These are phyloP conservation scores for Tetracentron sinense DNA, from an alignment of 164 flowering plant species.

Conservation along the genomic window DNA sequence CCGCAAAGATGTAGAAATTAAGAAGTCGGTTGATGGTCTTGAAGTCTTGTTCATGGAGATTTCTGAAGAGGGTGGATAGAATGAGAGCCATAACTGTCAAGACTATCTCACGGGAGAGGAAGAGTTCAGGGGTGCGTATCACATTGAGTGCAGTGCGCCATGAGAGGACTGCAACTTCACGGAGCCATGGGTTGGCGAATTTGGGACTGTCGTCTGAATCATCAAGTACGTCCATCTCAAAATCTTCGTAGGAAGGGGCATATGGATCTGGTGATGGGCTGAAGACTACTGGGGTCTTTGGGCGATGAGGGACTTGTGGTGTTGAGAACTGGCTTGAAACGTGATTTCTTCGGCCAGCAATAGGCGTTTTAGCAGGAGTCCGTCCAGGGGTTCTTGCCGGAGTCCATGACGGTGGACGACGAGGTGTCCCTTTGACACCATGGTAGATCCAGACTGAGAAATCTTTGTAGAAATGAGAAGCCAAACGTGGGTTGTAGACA, in stretches of 20 bases:
- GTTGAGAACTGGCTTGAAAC: slow-evolving; percentile 19
- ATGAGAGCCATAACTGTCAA: slow-evolving; percentile 64
- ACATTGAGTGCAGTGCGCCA: slow-evolving; percentile 64
- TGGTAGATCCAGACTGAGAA: slow-evolving; percentile 68
- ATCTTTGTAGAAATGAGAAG: slow-evolving; percentile 75
- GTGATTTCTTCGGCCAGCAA: slow-evolving; percentile 23
- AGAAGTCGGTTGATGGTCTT: slow-evolving; percentile 55
- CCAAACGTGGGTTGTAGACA: slow-evolving; percentile 46
- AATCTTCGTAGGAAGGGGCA: slow-evolving; percentile 29
- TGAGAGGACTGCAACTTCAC: slow-evolving; percentile 67
- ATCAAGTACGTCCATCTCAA: slow-evolving; percentile 40
- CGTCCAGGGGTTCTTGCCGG: slow-evolving; percentile 61
- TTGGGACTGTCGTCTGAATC: slow-evolving; percentile 44
- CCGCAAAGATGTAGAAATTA: slow-evolving; percentile 70
- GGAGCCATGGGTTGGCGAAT: slow-evolving; percentile 78
- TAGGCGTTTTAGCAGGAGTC: slow-evolving; percentile 50
- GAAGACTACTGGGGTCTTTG: slow-evolving; percentile 27
- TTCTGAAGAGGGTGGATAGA: slow-evolving; percentile 55
- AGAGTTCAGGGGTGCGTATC: slow-evolving; percentile 73
- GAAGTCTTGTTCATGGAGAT: slow-evolving; percentile 27
- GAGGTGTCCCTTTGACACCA: slow-evolving; percentile 65
- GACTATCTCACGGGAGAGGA: slow-evolving; percentile 70
- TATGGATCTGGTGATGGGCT: slow-evolving; percentile 29
- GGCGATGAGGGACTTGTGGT: slow-evolving; percentile 14
- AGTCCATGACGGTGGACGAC: slow-evolving; percentile 71